A percentile compares a stretch with the other conserved stretches of the same genome.
Evolutionary conservation across 192 early-diverging fungal species (phyloP).

Genomic region (Obelidium mucronatum): DNA sequence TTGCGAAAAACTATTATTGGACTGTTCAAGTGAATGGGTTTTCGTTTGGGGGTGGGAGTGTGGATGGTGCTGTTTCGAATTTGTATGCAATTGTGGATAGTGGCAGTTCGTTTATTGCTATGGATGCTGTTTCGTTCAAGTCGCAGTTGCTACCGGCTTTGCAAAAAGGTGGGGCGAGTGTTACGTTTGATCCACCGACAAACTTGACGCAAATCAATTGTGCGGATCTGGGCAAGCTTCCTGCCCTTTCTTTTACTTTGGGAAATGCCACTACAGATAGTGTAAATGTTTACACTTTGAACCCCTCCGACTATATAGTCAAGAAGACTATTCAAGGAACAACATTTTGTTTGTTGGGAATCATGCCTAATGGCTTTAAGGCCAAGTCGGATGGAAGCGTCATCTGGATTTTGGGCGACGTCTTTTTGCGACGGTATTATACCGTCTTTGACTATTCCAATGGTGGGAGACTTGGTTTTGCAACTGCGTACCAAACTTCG

Average conservation of each 20-base stretch:
- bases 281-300: neutral
- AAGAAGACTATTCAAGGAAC: neutral
- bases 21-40: neutral
- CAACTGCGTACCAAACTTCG: too few relatives aligned
- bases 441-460: conserved; percentile 13
- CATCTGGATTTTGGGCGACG: conserved; percentile 9
- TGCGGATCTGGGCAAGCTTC: neutral
- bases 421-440: neutral
- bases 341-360: neutral
- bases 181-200: neutral
- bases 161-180: neutral
- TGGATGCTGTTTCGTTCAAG: conserved; percentile 6
- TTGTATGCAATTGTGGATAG: neutral
- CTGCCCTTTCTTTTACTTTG: too few relatives aligned
- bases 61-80: neutral
- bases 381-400: too few relatives aligned
- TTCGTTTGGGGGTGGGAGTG: neutral
- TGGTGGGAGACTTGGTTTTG: conserved; percentile 13
- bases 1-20: conserved; percentile 11
- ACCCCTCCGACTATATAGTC: neutral
- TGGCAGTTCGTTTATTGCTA: neutral
- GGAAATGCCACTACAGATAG: too few relatives aligned
- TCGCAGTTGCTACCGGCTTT: neutral
- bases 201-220: neutral
- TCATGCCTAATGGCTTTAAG: neutral